Evolutionary conservation across 495 filamentous ascomycete genomes (phyloP), one percentile per base, ranked within the genome.

Genomic region (Xylaria acuta): DNA sequence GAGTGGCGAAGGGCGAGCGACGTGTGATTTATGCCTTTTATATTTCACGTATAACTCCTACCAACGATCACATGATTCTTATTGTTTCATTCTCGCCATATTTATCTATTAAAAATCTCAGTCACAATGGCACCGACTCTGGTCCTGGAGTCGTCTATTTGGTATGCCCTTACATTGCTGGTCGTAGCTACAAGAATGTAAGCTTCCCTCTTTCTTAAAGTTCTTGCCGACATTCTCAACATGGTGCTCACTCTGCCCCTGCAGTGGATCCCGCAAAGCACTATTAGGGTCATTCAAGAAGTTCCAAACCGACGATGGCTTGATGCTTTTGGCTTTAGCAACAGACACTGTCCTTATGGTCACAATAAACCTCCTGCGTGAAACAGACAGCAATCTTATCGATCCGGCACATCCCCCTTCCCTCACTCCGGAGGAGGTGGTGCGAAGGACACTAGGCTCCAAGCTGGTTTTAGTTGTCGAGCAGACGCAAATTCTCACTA

Each of bases 381-480:
- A 84, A 56, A 85, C 85, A 20, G 85, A 84, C 32, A 89, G 87
- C 40, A 92, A 92, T 69, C 85, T 92, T 2, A 82, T 91, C 68
- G 82, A 88, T 49, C 88, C 88, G 0, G 83, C 83, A 9, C 83
- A 89, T 65, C 80, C 86, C 27, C 75, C 80, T 40, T 69, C 72
- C 5, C 80, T 92, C 2, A 83, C 88, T 0, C 72, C 81, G 0
- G 75, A 86, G 4, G 84, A 88, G 2, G 85, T 87, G 40, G 45
- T 75, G 32, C 77, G 81, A 16, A 80, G 88, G 11, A 80, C 84
- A 22, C 82, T 82, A 36, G 89, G 89, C 11, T 87, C 84, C 72
- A 91, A 91, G 72, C 81, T 87, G 45, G 85, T 88, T 5, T 77
- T 90, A 22, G 72, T 82, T 8, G 77, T 82, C 0, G 82, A 84